Conservation (phyloP, 805 yeast genomes). For the Nakazawaea wickerhamii region DNA sequence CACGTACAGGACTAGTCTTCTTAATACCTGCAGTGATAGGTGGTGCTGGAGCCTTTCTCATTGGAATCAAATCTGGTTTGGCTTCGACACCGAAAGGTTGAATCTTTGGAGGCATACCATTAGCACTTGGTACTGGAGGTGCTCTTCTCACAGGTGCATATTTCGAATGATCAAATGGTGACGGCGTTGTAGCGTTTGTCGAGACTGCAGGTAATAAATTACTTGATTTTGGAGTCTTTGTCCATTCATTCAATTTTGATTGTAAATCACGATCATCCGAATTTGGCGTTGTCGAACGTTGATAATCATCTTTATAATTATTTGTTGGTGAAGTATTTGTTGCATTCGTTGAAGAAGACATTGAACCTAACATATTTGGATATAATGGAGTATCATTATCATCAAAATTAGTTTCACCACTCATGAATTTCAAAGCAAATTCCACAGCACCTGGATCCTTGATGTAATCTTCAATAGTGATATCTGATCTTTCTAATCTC, state of each 20-base stretch:
- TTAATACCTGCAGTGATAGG: slow-evolving; percentile 24
- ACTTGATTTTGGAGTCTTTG: slow-evolving; percentile 26
- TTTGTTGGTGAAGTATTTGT: neutral
- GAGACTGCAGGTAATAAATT: slow-evolving; percentile 12
- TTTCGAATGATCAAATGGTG: slow-evolving; percentile 18
- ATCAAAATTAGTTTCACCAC: slow-evolving; percentile 39
- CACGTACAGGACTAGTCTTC: neutral
- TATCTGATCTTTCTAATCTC: slow-evolving; percentile 51
- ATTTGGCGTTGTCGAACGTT: slow-evolving; percentile 16
- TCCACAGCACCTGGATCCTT: slow-evolving; percentile 62
- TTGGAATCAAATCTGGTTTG: slow-evolving; percentile 35
- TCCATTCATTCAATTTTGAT: slow-evolving; percentile 35
- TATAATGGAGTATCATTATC: slow-evolving; percentile 19
- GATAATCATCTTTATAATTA: neutral
- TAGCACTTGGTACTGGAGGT: slow-evolving; percentile 31
- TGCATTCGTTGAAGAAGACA: neutral
- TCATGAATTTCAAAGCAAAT: slow-evolving; percentile 53
- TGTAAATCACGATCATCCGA: slow-evolving; percentile 23
- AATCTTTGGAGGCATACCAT: slow-evolving; percentile 5
- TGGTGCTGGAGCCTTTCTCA: slow-evolving; percentile 54
- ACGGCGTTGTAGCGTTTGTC: slow-evolving; percentile 8
- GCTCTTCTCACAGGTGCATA: slow-evolving; percentile 36
- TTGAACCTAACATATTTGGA: slow-evolving; percentile 9
- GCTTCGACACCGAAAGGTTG: slow-evolving; percentile 11
- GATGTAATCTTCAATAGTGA: slow-evolving; percentile 57